These are phyloP conservation scores for Centrapalus pauciflorus DNA, from an alignment of 129 eudicot species.

Conservation along the genomic window DNA sequence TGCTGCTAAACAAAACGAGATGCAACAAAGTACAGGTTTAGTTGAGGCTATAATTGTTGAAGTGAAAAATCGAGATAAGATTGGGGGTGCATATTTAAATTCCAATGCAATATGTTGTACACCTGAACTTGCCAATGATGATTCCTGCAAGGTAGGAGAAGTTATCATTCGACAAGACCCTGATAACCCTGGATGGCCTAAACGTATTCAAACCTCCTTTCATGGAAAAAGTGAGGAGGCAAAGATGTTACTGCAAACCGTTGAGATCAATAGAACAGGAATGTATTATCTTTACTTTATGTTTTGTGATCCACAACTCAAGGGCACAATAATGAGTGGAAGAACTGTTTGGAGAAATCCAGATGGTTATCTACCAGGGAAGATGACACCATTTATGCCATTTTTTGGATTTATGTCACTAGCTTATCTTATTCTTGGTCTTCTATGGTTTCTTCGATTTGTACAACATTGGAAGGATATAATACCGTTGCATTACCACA, in stretches of 20 bases:
- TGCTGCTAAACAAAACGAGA: constrained; percentile 62
- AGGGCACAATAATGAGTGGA: constrained; percentile 66
- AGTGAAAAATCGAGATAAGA: constrained; percentile 73
- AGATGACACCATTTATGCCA: constrained; percentile 81
- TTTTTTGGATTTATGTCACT: constrained; percentile 81
- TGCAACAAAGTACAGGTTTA: constrained; percentile 75
- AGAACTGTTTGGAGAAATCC: constrained; percentile 93
- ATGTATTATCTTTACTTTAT: constrained; percentile 84
- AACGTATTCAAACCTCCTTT: constrained; percentile 56
- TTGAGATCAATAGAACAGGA: constrained; percentile 71
- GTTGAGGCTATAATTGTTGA: constrained; percentile 80
- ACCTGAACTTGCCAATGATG: constrained; percentile 68
- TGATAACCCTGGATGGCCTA: constrained; percentile 76
- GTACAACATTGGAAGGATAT: constrained; percentile 81
- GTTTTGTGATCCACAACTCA: constrained; percentile 69
- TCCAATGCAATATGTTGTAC: constrained; percentile 73
- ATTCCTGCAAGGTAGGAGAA: constrained; percentile 85
- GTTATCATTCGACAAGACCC: constrained; percentile 68
- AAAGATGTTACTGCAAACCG: constrained; percentile 47
- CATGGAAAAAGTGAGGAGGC: constrained; percentile 65
- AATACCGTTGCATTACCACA: constrained; percentile 74
- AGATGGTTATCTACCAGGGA: constrained; percentile 78
- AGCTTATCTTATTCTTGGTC: constrained; percentile 74
- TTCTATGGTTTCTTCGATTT: constrained; percentile 74
- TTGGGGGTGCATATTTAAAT: constrained; percentile 62